Percentiles rank a stretch among this genome's conserved stretches.
Conservation (phyloP, 306 rosid genomes). For the Fagus crenata region DNA sequence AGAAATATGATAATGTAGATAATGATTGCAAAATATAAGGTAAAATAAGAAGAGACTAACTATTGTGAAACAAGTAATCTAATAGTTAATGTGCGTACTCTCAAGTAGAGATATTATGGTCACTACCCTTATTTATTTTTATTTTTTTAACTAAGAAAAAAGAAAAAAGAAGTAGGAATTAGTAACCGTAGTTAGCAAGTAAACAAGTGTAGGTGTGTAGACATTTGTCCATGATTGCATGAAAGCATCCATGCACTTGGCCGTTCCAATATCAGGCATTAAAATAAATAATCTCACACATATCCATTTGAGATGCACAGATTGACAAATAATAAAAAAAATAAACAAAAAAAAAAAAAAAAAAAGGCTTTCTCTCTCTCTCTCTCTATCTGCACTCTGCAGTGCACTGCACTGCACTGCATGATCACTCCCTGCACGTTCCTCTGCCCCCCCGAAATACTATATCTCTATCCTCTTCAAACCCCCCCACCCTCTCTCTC, state of each 20-base stretch:
- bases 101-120: too few species aligned
- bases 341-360: not conserved
- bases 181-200: not conserved
- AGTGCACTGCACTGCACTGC: not conserved
- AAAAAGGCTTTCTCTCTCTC: not conserved
- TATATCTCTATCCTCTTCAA: not conserved
- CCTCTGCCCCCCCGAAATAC: constrained; percentile 34
- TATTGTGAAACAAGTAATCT: too few species aligned
- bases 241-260: constrained; percentile 11
- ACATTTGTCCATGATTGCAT: constrained; percentile 12
- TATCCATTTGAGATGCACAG: not conserved
- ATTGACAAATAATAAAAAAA: not conserved
- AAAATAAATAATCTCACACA: not conserved
- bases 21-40: too few species aligned
- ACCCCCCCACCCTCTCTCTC: not conserved
- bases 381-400: constrained; percentile 6
- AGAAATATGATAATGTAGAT: too few species aligned
- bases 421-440: constrained; percentile 39
- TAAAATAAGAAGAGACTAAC: too few species aligned
- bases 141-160: not conserved
- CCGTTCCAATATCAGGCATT: not conserved
- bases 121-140: too few species aligned
- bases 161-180: not conserved
- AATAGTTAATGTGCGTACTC: too few species aligned
- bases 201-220: constrained; percentile 2